phyloP scores from a whole-genome alignment of 163 green algal genomes.

The Scenedesmus sp. region DNA sequence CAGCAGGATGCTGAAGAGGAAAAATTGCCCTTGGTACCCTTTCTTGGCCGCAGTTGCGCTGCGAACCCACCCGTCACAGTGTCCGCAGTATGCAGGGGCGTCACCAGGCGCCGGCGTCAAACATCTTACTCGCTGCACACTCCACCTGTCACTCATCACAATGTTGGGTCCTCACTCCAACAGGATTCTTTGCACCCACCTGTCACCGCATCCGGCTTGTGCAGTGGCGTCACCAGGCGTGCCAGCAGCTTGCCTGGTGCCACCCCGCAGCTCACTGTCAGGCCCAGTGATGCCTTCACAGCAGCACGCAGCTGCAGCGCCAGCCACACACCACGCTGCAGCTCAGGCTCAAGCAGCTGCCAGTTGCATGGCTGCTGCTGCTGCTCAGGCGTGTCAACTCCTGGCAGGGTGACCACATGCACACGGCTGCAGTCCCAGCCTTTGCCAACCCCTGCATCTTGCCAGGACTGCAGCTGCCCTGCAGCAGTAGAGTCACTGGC shows the following conservation, averaged over 20 bases:
- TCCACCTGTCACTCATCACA: too few relatives aligned
- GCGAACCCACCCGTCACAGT: too few relatives aligned
- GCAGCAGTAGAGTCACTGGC: neutral
- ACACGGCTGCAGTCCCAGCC: neutral
- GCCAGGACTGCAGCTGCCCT: neutral
- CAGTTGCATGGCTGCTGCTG: constrained; percentile 1
- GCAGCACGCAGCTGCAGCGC: neutral
- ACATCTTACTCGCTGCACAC: too few relatives aligned
- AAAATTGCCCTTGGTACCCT: too few relatives aligned
- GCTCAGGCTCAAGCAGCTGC: constrained; percentile 5
- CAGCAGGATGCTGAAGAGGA: too few relatives aligned
- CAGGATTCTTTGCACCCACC: neutral
- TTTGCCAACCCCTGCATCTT: neutral
- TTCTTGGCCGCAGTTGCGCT: too few relatives aligned
- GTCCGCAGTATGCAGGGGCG: too few relatives aligned
- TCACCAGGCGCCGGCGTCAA: too few relatives aligned
- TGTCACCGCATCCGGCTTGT: constrained; percentile 36
- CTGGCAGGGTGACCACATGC: constrained; percentile 21
- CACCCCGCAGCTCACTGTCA: constrained; percentile 34
- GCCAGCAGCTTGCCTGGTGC: constrained; percentile 21
- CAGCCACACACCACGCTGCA: neutral
- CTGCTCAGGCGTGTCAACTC: neutral
- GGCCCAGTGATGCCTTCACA: neutral
- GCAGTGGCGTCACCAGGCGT: neutral
- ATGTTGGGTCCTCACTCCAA: too few relatives aligned